Evolutionary conservation across 106 monocot species (phyloP).

Genomic region (Cymbidium sinense): DNA sequence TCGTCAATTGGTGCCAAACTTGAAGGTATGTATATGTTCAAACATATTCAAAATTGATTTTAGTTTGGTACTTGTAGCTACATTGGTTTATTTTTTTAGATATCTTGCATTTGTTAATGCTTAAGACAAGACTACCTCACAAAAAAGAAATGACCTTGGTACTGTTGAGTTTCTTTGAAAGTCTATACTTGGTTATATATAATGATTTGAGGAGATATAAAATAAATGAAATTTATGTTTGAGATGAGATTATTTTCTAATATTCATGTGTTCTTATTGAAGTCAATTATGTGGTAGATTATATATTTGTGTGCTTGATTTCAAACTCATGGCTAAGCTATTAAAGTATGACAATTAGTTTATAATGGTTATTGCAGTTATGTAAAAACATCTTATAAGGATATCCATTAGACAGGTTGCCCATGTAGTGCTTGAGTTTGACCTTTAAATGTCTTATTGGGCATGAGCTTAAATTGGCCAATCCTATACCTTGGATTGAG

Average conservation of each 20-base stretch:
- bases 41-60: background rate
- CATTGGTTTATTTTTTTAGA: background rate
- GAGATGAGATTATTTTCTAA: background rate
- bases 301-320: background rate
- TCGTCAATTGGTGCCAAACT: constrained; percentile 8
- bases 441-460: no score
- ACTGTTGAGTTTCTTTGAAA: no score
- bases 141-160: no score
- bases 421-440: no score
- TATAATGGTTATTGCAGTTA: no score
- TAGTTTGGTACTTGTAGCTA: background rate
- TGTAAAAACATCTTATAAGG: no score
- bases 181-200: no score
- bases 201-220: background rate
- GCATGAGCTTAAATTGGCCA: background rate
- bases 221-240: no score
- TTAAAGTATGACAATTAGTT: no score
- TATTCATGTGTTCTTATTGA: background rate
- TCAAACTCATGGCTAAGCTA: no score
- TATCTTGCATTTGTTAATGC: background rate
- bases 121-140: no score
- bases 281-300: background rate
- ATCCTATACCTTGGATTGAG: background rate
- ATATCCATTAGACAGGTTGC: no score
- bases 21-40: background rate